Evolutionary conservation across 2,329 filamentous ascomycete species (phyloP).

Genomic region (Sclerotinia minor): DNA sequence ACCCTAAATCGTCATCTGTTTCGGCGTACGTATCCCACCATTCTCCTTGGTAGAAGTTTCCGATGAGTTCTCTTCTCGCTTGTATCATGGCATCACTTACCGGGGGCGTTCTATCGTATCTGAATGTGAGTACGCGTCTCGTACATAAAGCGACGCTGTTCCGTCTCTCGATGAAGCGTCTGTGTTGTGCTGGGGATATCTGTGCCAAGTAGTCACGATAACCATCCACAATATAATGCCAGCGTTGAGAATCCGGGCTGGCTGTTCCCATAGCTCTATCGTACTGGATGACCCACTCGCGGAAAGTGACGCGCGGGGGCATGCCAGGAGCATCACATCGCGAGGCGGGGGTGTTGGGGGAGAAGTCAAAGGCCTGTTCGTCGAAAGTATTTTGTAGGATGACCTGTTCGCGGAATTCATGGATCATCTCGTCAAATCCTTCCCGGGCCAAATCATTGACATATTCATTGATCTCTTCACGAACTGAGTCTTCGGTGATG

Average conservation of each 20-base stretch:
- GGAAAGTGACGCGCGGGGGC: not conserved
- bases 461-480: not conserved
- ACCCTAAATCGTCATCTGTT: too few relatives aligned
- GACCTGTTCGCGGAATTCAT: not conserved
- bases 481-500: not conserved
- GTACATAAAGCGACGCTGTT: not conserved
- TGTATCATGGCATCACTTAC: too few relatives aligned
- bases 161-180: not conserved
- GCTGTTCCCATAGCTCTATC: not conserved
- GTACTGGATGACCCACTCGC: not conserved
- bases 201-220: not conserved
- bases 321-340: rapidly evolving
- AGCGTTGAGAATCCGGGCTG: not conserved
- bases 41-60: too few relatives aligned
- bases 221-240: not conserved
- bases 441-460: rapidly evolving
- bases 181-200: not conserved
- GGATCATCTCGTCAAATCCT: not conserved
- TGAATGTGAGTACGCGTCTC: not conserved
- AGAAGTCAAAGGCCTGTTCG: not conserved
- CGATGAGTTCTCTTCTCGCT: too few relatives aligned
- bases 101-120: too few relatives aligned
- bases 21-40: too few relatives aligned
- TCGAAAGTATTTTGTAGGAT: not conserved
- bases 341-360: not conserved